Evolutionary conservation across 306 rosid species (phyloP), one percentile per base, ranked within the genome.

Genomic region (Sicyos edulis): DNA sequence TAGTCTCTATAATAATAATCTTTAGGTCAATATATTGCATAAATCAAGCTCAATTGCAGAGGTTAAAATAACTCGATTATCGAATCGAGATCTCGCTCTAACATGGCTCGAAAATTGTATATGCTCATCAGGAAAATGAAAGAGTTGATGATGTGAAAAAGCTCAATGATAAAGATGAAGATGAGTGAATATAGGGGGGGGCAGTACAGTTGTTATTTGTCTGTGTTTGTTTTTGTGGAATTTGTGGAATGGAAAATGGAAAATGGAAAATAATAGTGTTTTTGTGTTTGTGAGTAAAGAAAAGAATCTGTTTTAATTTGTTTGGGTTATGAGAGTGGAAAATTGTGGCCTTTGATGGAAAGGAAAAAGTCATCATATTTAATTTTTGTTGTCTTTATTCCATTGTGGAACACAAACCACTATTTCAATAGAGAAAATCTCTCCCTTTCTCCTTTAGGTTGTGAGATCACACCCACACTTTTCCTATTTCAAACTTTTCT

Each of bases 261-360:
- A 26, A 26, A 26, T 80, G 90, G 82, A 89, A 42, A 42, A 88
- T 85, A 13, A 37, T 85, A 32, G 89, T 83, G 75, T 56, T 79
- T 77, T 82, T 32, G 83, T 81, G 82, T 55, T 69, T 50, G 14
- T 63, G 58, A 26, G 71, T 24, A 47, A 53, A 71, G 72, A 34
- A 72, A 26, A 26, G 75, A 74, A 63, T 61, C 63, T 58, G 69
- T 59, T 10, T 44, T 44, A 26, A 26, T 26, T 26, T 26, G 72
- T 59, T 59, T 81, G 74, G 55, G 70, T 42, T 51, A 54, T 69
- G 37, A 68, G 56, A 45, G 63, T 70, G 71, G 66, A 57, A 61
- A 62, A 26, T 70, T 77, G 82, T 60, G 78, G 75, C 62, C 64
- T 40, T 73, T 22, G 6, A 67, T 49, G 76, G 61, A 70, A 13